These are phyloP conservation scores for Colletotrichum plurivorum DNA, from an alignment of 2,329 filamentous ascomycete genomes.

Conservation along the genomic window DNA sequence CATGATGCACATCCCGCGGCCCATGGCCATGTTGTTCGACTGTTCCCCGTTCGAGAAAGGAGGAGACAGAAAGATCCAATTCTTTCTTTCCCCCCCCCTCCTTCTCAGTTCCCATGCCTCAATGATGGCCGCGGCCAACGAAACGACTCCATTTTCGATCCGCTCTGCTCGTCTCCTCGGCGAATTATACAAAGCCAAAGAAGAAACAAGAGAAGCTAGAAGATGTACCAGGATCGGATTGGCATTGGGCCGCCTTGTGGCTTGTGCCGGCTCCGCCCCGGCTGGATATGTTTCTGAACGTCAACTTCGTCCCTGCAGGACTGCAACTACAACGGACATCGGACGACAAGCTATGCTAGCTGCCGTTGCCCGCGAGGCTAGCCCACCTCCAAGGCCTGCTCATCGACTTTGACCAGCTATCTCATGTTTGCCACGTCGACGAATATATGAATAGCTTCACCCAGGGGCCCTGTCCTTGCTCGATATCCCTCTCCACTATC, in stretches of 20 bases:
- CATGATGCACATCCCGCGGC: conserved; percentile 5
- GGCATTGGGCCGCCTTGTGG: neutral
- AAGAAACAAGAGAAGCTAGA: neutral
- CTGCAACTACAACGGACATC: conserved; percentile 20
- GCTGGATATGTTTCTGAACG: conserved; percentile 16
- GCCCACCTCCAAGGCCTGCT: conserved; percentile 2
- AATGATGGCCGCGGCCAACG: conserved; percentile 8
- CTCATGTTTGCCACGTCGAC: conserved; percentile 54
- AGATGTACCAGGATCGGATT: conserved; percentile 15
- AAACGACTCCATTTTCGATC: conserved; percentile 3
- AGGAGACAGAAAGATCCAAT: neutral
- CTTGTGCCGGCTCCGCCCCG: conserved; percentile 7
- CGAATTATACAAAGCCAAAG: neutral
- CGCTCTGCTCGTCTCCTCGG: neutral
- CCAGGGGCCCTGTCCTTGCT: conserved; percentile 20
- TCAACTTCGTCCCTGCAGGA: conserved; percentile 30
- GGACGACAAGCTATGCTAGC: conserved; percentile 9
- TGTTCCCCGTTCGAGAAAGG: conserved; percentile 4
- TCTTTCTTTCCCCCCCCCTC: conserved; percentile 1
- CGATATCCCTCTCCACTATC: conserved; percentile 27
- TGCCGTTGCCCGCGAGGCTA: conserved; percentile 16
- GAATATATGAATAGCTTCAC: conserved; percentile 43
- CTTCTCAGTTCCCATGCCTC: neutral
- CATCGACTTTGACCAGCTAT: conserved; percentile 23
- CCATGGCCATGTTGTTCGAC: neutral